Conservation (phyloP, 805 yeast species). For the Cyberlindnera maritima region DNA sequence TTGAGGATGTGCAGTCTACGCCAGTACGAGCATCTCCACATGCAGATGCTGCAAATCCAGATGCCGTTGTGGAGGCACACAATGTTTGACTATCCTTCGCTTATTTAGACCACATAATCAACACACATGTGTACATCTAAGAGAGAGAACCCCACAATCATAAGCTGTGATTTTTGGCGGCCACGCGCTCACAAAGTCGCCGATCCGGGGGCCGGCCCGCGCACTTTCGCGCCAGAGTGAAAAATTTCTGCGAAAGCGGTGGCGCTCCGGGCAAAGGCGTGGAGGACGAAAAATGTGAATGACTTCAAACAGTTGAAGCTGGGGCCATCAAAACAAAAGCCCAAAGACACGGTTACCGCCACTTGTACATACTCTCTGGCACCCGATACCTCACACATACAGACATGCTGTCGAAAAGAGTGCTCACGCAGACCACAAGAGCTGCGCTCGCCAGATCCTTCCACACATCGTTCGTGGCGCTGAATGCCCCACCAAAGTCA, state of each 20-base stretch:
- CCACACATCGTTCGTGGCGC: slow-evolving; percentile 17
- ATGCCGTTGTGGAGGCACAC: neutral
- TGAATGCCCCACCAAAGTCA: slow-evolving; percentile 46
- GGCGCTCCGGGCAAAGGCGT: slow-evolving; percentile 1
- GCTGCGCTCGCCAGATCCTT: slow-evolving; percentile 22
- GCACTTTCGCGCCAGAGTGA: neutral
- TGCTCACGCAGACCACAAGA: slow-evolving; percentile 3
- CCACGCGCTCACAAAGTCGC: too few species aligned
- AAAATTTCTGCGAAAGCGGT: slow-evolving; percentile 2
- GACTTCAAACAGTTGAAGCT: neutral
- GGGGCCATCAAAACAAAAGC: neutral
- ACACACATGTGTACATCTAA: too few species aligned
- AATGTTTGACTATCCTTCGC: too few species aligned
- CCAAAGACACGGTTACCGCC: neutral
- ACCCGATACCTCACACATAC: neutral
- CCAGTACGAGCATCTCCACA: too few species aligned
- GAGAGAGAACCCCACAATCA: too few species aligned
- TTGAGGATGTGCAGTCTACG: neutral
- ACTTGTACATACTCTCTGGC: slow-evolving; percentile 4
- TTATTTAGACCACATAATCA: too few species aligned
- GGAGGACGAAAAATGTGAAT: neutral
- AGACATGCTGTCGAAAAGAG: slow-evolving; percentile 8
- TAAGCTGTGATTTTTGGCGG: too few species aligned
- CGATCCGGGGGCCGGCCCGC: slow-evolving; percentile 4
- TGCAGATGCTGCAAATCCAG: neutral